phyloP scores from a whole-genome alignment of 73 alveolate genomes.

The Paramecium biaurelia region DNA sequence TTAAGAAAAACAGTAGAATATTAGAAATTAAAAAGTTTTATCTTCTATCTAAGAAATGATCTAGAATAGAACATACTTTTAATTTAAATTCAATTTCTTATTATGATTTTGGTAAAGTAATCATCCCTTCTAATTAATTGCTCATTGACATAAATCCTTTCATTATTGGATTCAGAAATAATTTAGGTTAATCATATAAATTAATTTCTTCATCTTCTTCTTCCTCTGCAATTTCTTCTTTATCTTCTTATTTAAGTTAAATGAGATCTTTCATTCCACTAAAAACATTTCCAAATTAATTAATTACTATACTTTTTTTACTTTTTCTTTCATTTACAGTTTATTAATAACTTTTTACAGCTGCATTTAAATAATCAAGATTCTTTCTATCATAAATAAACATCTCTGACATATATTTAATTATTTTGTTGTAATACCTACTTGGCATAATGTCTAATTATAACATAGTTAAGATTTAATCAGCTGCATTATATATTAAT shows the following conservation, averaged over 20 bases:
- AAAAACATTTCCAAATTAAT: not conserved
- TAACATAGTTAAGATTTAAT: not conserved
- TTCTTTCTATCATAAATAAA: slow-evolving; percentile 35
- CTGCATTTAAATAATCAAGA: slow-evolving; percentile 16
- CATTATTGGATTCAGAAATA: slow-evolving; percentile 42
- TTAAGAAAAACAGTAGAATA: not conserved
- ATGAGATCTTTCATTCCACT: not conserved
- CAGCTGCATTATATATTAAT: not conserved
- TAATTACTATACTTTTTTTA: not conserved
- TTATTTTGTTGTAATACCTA: not conserved
- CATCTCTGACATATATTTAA: not conserved
- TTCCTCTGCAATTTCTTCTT: not conserved
- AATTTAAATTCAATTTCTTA: slow-evolving; percentile 32
- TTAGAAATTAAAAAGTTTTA: slow-evolving; percentile 12
- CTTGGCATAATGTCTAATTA: not conserved
- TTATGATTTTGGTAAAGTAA: not conserved
- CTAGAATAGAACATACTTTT: slow-evolving; percentile 31
- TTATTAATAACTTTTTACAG: not conserved
- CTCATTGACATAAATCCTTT: slow-evolving; percentile 28
- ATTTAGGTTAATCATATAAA: slow-evolving; percentile 38
- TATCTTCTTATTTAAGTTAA: not conserved
- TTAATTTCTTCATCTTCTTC: not conserved
- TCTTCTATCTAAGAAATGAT: slow-evolving; percentile 28
- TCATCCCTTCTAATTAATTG: not conserved
- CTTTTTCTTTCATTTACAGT: not conserved